Conservation (phyloP, 306 rosid species). For the Hippophae tibetana region DNA sequence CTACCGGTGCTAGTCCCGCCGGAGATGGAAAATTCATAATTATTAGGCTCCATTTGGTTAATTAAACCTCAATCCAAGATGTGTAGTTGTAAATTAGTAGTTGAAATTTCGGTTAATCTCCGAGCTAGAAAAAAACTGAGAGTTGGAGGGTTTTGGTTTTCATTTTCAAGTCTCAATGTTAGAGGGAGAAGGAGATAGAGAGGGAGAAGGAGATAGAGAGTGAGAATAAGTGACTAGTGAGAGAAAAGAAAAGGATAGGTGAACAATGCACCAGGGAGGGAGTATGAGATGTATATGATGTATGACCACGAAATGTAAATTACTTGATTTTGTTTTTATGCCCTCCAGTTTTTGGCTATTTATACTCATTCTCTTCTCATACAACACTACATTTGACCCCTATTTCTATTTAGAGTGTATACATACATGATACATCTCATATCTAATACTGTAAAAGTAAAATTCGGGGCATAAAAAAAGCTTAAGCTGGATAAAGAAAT, state of each 20-base stretch:
- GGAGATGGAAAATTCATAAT: constrained; percentile 22
- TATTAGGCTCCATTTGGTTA: constrained; percentile 28
- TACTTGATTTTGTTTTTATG: not conserved
- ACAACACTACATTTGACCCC: too few relatives aligned
- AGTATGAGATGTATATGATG: constrained; percentile 2
- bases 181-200: not conserved
- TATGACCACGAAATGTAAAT: too few relatives aligned
- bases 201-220: not conserved
- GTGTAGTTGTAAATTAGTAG: not conserved
- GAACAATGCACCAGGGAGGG: constrained; percentile 4
- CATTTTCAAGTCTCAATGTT: not conserved
- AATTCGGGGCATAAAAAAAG: too few relatives aligned
- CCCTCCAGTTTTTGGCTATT: not conserved
- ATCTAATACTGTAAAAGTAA: too few relatives aligned
- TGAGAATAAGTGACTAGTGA: not conserved
- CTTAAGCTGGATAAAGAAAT: too few relatives aligned
- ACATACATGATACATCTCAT: too few relatives aligned
- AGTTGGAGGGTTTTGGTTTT: constrained; percentile 8
- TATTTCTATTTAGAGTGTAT: too few relatives aligned
- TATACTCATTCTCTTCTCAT: too few relatives aligned
- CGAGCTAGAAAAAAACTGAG: constrained; percentile 7
- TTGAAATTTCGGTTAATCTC: not conserved
- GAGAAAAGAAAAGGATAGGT: constrained; percentile 17
- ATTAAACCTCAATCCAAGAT: not conserved
- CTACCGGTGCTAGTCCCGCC: constrained; percentile 32